Conservation (phyloP, 2,329 filamentous ascomycete genomes). For the Ophiostoma populinum region DNA sequence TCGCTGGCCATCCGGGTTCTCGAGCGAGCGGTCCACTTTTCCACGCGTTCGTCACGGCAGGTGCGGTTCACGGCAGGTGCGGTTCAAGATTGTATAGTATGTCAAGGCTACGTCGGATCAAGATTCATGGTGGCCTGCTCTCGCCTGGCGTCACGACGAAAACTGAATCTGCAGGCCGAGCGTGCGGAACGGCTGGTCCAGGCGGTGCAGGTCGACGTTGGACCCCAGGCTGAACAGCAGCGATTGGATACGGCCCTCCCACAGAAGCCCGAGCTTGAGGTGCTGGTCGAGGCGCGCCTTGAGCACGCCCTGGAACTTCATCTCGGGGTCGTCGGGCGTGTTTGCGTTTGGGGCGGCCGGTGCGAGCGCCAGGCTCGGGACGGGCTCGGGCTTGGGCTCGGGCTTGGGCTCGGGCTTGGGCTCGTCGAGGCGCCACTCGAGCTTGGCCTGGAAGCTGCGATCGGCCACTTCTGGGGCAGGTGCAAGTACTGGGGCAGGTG, state of each 20-base stretch:
- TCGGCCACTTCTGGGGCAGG: not conserved
- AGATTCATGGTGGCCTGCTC: too few relatives aligned
- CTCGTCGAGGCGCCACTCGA: slow-evolving; percentile 30
- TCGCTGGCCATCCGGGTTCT: too few relatives aligned
- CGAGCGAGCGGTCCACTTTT: too few relatives aligned
- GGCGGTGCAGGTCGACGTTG: slow-evolving; percentile 59
- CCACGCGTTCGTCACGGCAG: too few relatives aligned
- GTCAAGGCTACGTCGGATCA: too few relatives aligned
- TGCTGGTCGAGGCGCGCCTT: slow-evolving; percentile 85
- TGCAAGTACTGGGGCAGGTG: not conserved
- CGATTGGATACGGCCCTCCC: slow-evolving; percentile 88
- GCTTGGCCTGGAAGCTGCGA: slow-evolving; percentile 30
- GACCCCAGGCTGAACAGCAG: slow-evolving; percentile 82
- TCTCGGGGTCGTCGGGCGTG: slow-evolving; percentile 25
- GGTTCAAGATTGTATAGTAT: too few relatives aligned
- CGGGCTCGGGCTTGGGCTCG: too few relatives aligned
- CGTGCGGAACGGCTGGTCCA: slow-evolving; percentile 60
- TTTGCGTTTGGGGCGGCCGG: slow-evolving; percentile 8
- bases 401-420: not conserved
- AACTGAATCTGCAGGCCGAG: slow-evolving; percentile 70
- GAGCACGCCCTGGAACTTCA: slow-evolving; percentile 67
- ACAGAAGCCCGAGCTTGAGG: slow-evolving; percentile 67
- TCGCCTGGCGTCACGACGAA: slow-evolving; percentile 39
- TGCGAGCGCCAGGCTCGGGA: slow-evolving; percentile 13
- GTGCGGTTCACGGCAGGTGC: too few relatives aligned